phyloP scores from a whole-genome alignment of 495 filamentous ascomycete species.

The Neurospora sp. region DNA sequence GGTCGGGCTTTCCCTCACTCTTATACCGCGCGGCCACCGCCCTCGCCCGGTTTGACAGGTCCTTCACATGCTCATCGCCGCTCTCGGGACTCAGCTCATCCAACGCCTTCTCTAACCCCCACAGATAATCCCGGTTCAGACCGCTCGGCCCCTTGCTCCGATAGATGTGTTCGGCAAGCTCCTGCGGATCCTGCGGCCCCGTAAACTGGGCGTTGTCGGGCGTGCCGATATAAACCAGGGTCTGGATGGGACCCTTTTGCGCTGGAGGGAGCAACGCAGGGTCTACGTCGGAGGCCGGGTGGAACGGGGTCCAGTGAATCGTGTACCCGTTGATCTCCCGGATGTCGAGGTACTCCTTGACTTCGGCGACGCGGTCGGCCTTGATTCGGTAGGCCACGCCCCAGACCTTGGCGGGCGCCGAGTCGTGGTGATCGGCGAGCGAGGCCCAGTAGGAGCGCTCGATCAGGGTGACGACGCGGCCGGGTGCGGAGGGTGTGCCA shows the following conservation, averaged over 20 bases:
- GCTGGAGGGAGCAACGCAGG: slow-evolving; percentile 7
- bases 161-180: slow-evolving; percentile 77
- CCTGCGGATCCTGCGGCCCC: slow-evolving; percentile 67
- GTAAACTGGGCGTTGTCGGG: slow-evolving; percentile 91
- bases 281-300: slow-evolving; percentile 42
- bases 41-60: slow-evolving; percentile 47
- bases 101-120: slow-evolving; percentile 67
- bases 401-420: slow-evolving; percentile 57
- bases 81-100: slow-evolving; percentile 63
- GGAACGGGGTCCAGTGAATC: slow-evolving; percentile 78
- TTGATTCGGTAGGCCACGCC: slow-evolving; percentile 89
- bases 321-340: slow-evolving; percentile 95
- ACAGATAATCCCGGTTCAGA: slow-evolving; percentile 85
- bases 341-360: slow-evolving; percentile 81
- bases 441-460: slow-evolving; percentile 70
- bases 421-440: slow-evolving; percentile 57
- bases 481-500: slow-evolving; percentile 77
- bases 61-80: slow-evolving; percentile 73
- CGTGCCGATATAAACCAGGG: slow-evolving; percentile 88
- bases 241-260: slow-evolving; percentile 23
- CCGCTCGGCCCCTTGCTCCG: slow-evolving; percentile 74
- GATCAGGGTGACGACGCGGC: slow-evolving; percentile 90
- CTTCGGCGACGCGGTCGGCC: slow-evolving; percentile 60
- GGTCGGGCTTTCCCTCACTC: slow-evolving; percentile 10
- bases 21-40: slow-evolving; percentile 25